Evolutionary conservation across 1,284 basidiomycete genomes (phyloP), one percentile per base, ranked within the genome.

Genomic region (Sphagnurus paluster): DNA sequence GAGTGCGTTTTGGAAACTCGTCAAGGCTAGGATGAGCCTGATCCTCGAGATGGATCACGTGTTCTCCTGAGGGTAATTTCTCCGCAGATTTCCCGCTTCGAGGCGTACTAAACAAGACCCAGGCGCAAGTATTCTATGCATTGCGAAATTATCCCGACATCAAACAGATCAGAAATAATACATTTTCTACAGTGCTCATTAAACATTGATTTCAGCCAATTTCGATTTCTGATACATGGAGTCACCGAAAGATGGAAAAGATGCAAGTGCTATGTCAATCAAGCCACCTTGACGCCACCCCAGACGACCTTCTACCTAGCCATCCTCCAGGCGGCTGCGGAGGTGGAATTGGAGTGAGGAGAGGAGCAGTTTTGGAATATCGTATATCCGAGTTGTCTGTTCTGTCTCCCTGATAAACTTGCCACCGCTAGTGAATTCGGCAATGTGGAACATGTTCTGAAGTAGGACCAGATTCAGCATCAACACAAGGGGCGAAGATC

Each of bases 341-440:
- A 37, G 8, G 54, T 40, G 29, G 51, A 33, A 16, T 55, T 33
- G n/a, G 56, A 32, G n/a, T 54, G 11, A 75, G 74, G 24, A 77
- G 71, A 10, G 92, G 89, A 53, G 79, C 76, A 44, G 76, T 77
- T 55, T 82, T 82, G 56, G 94, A 73, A 46, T 84, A 59, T 93
- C 90, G 55, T 87, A 77, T 41, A 93, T 88, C 49, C 90, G 80
- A 62, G 91, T 88, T 9, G 92, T 85, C 57, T 93, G 82, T 67
- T 95, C 92, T 4, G 92, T 90, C 68, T 94, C 94, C 55, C 93
- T 86, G 69, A 98, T 93, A 73, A 98, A 98, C 91, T 93, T 97
- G 32, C 94, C 93, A 2, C 94, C 93, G 10, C 96, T 85, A 0
- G 93, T 94, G 13, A 90, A 92, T 66, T 98, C 94, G 13, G 92